Base-by-base conservation (phyloP, 2,329 filamentous ascomycete species). In the Fusarium lateritium region DNA sequence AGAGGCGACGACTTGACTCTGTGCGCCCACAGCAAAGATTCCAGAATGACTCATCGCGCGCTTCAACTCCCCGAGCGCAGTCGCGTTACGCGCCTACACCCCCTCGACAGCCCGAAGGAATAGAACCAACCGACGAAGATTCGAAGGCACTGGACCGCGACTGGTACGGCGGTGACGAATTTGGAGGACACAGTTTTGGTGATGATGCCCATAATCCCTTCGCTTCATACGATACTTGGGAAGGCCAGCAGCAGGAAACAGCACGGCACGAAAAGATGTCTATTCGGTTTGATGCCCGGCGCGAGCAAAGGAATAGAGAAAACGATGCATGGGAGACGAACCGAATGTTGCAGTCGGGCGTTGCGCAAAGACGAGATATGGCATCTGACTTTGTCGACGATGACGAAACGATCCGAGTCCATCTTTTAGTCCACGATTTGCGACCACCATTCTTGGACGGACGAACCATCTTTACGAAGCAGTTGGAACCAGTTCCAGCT, bases 281-380 rank as follows among this genome's bases (percentile, higher is more conserved):
- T 7, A 90, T 87, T 53, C 90, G 87, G 73, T 88, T 85, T 74
- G 87, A 83, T 55, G 92, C 92, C 44, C 87, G 92, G 51, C 90
- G 91, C 64, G 86, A 93, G 60, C 94, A 97, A 80, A 93, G 94
- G 73, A 93, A 97, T 78, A 94, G 92, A 77, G 96, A 99, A 76
- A 94, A 96, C 43, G 96, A 99, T 80, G 95, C 94, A 0, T 99
- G 96, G 96, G 97, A 99, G 80, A 96, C 95, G 17, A 99, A 99
- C 78, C 92, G 96, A 62, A 98, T 99, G 96, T 86, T 99, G 64
- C 96, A 94, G 2, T 98, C 94, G 21, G 95, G 95, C 58, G 94
- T 99, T 19, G 96, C 96, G 19, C 97, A 99, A 79, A 86, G 95
- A 75, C 85, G 94, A 71, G 93, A 96, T 74, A 89, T 94, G 77